A percentile compares a stretch with the other conserved stretches of the same genome.
Conservation (phyloP, 345 rosid species). For the Populus tremula region DNA sequence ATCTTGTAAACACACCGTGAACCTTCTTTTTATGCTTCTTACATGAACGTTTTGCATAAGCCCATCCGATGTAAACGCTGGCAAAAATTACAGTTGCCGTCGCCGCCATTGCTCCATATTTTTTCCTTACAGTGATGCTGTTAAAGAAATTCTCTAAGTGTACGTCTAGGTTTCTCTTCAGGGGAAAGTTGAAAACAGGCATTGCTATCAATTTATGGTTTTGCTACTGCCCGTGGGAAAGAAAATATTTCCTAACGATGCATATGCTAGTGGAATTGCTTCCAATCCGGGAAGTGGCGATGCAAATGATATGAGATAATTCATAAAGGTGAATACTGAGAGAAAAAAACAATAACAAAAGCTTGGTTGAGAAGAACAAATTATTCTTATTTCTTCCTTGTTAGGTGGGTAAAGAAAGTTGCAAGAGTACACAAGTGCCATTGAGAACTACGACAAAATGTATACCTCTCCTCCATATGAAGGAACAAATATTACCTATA, state of each 20-base stretch:
- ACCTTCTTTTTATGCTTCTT: slow-evolving; percentile 12
- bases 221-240: neutral
- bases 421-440: neutral
- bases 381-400: slow-evolving; percentile 37
- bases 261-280: neutral
- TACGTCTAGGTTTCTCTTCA: neutral
- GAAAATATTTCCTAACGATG: neutral
- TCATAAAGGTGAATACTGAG: neutral
- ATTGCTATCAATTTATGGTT: neutral
- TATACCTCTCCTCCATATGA: slow-evolving; percentile 15
- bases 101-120: slow-evolving; percentile 40
- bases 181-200: neutral
- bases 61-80: slow-evolving; percentile 44
- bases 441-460: neutral
- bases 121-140: slow-evolving; percentile 27
- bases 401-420: slow-evolving; percentile 24
- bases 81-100: slow-evolving; percentile 39
- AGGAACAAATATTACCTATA: neutral
- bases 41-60: slow-evolving; percentile 33
- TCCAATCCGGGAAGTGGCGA: neutral
- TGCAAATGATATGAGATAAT: neutral
- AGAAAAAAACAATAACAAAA: neutral
- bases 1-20: slow-evolving; percentile 23
- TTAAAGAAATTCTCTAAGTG: slow-evolving; percentile 23
- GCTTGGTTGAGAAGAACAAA: neutral